Evolutionary conservation across 2,329 filamentous ascomycete genomes (phyloP), one percentile per base, ranked within the genome.

Genomic region (Amphichorda felina): DNA sequence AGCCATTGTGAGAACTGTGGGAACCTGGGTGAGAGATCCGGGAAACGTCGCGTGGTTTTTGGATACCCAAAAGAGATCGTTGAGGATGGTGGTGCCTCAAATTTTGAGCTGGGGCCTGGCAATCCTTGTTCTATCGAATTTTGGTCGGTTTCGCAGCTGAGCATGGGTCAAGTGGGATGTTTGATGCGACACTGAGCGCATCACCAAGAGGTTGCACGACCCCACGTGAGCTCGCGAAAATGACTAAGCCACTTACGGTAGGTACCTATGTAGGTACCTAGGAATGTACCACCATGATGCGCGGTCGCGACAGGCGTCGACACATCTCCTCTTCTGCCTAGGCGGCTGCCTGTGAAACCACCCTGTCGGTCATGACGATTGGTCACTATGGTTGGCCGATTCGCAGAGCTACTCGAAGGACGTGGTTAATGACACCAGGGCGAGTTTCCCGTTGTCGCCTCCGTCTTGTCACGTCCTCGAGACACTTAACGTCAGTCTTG

Each of bases 1-100:
- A 30, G 81, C 72, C 80, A 85, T 83, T 38, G 44, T 55, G 47
- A 30, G 19, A 32, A 11, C 8, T 6, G 21, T 24, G 21, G n/a
- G 21, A 24, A 24, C 21, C 21, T 6, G 10, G 21, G 6, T 24
- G 21, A 24, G 21, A 6, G 21, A 24, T 10, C 21, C 6, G 21
- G 10, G 6, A 6, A 10, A 24, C 10, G 21, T 6, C 21, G 21
- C 6, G 10, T 6, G 21, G 10, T 24, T 6, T 10, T 24, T 24
- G 21, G 21, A 10, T 10, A 10, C 21, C 10, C 10, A 6, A 6
- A 6, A 24, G 6, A 24, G 10, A 24, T 10, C 21, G 10, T 10
- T 10, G 21, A 6, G 21, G 21, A 24, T 6, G 21, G 10, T 24
- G 6, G 10, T 6, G 10, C 21, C 21, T 24, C 21, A 24, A 6